Evolutionary conservation across 2,329 filamentous ascomycete species (phyloP).

Genomic region (Cladosporium sp.): DNA sequence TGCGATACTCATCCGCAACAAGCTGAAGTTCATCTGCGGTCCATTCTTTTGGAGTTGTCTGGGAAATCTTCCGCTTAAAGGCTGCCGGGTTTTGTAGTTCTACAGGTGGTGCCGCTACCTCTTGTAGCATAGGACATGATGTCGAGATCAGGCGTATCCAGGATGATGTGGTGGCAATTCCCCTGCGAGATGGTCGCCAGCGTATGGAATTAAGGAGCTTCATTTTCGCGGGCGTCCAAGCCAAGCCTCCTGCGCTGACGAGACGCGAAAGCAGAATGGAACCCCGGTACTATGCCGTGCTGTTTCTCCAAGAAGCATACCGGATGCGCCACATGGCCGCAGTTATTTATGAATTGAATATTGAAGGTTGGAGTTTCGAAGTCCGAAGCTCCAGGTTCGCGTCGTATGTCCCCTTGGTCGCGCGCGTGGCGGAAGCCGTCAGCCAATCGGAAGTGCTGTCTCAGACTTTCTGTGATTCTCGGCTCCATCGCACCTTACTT

Average conservation of each 20-base stretch:
- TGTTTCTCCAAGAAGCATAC: neutral
- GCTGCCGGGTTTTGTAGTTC: neutral
- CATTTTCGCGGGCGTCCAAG: neutral
- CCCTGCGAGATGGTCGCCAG: neutral
- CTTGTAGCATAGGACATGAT: neutral
- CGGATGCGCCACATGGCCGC: neutral
- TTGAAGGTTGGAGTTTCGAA: neutral
- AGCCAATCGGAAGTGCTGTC: neutral
- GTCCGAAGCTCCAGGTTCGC: neutral
- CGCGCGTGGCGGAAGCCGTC: neutral
- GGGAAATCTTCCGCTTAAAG: neutral
- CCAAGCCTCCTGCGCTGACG: neutral
- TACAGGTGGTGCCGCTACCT: neutral
- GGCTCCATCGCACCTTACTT: neutral
- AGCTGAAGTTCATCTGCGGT: neutral
- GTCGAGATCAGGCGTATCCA: neutral
- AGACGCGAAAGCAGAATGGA: neutral
- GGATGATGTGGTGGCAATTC: neutral
- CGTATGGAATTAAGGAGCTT: neutral
- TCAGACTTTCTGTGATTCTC: neutral
- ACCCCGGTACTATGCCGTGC: neutral
- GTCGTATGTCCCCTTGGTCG: neutral
- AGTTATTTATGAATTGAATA: neutral
- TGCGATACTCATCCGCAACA: neutral
- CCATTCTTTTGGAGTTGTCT: neutral